Evolutionary conservation across 1,139 yeast species (phyloP).

Genomic region (Pichia sp.): DNA sequence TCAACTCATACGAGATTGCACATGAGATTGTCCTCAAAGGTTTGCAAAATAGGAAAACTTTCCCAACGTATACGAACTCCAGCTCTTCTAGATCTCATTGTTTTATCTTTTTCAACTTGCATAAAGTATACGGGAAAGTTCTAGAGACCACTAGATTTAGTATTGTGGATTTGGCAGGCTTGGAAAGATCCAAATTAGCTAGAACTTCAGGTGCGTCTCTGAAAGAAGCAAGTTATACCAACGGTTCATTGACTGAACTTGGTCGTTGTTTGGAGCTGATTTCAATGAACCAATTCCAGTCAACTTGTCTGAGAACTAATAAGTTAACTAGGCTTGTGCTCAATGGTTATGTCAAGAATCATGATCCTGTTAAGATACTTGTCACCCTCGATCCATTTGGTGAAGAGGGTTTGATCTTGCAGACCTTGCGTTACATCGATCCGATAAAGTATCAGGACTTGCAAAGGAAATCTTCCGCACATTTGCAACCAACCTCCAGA

Average conservation of each 20-base stretch:
- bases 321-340: constrained; percentile 41
- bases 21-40: constrained; percentile 16
- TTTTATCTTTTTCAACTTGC: constrained; percentile 25
- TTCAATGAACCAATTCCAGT: constrained; percentile 31
- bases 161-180: constrained; percentile 44
- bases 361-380: constrained; percentile 29
- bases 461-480: constrained; percentile 14
- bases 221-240: constrained; percentile 34
- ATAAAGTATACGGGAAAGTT: constrained; percentile 12
- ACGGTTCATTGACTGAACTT: constrained; percentile 39
- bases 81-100: constrained; percentile 27
- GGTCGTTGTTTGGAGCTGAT: constrained; percentile 39
- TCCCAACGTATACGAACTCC: constrained; percentile 19
- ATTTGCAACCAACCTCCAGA: constrained; percentile 2
- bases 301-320: constrained; percentile 36
- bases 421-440: constrained; percentile 35
- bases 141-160: constrained; percentile 28
- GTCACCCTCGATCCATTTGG: constrained; percentile 65
- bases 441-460: constrained; percentile 25
- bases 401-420: constrained; percentile 43
- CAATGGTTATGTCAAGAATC: constrained; percentile 35
- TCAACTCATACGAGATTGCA: constrained; percentile 26
- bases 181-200: constrained; percentile 40
- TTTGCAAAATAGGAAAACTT: constrained; percentile 18
- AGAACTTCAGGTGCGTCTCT: constrained; percentile 35